A percentile compares a stretch with the other conserved stretches of the same genome.
Conservation (phyloP, 768 basidiomycete species). For the Trametes coccinea region DNA sequence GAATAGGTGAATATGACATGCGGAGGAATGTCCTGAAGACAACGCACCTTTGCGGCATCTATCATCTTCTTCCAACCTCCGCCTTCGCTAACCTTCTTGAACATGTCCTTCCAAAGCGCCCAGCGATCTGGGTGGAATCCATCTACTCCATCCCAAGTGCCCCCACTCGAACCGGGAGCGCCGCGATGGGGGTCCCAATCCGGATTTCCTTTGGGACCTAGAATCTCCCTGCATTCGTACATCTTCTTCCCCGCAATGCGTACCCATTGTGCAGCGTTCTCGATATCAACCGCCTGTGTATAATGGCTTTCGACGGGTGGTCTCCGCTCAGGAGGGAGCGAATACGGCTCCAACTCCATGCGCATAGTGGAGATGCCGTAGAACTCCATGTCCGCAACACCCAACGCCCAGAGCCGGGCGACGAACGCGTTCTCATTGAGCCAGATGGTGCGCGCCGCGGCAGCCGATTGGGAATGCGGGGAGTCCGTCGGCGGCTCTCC, state of each 20-base stretch:
- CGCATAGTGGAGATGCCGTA: constrained; percentile 19
- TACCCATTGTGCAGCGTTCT: constrained; percentile 9
- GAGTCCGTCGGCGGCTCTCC: constrained; percentile 3
- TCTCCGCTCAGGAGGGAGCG: neutral
- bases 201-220: constrained; percentile 19
- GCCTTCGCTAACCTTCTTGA: neutral
- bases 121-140: constrained; percentile 19
- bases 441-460: constrained; percentile 4
- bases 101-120: constrained; percentile 18
- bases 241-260: constrained; percentile 11
- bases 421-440: constrained; percentile 14
- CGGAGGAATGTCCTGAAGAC: neutral
- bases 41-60: constrained; percentile 17
- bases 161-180: constrained; percentile 9
- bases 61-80: constrained; percentile 1
- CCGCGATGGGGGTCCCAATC: constrained; percentile 6
- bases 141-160: constrained; percentile 19
- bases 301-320: neutral
- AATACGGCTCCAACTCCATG: constrained; percentile 14
- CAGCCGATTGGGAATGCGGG: neutral
- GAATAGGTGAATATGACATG: neutral
- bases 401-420: constrained; percentile 15
- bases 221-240: constrained; percentile 6
- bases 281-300: constrained; percentile 4
- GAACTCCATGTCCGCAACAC: neutral